These are phyloP conservation scores for Hypoxylon trugodes DNA, from an alignment of 495 filamentous ascomycete species.

Conservation along the genomic window DNA sequence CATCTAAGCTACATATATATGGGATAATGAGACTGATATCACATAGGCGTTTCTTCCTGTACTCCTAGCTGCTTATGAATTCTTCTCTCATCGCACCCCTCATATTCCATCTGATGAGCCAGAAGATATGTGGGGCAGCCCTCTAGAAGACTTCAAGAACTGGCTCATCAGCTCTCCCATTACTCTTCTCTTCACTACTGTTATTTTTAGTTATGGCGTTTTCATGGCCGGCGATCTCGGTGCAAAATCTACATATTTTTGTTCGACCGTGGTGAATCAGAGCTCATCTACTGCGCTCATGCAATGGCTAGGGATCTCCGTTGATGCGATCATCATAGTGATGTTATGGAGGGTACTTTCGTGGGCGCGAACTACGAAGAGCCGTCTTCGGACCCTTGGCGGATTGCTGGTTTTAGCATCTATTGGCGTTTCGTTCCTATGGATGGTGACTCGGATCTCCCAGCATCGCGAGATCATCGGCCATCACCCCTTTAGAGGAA, in stretches of 20 bases:
- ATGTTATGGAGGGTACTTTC: constrained; percentile 56
- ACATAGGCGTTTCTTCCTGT: constrained; percentile 51
- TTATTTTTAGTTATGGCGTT: constrained; percentile 47
- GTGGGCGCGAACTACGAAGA: constrained; percentile 55
- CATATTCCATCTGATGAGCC: constrained; percentile 39
- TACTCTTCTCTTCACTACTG: constrained; percentile 36
- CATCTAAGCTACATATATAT: background rate
- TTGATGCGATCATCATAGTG: constrained; percentile 52
- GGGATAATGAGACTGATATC: constrained; percentile 11
- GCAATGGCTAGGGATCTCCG: constrained; percentile 52
- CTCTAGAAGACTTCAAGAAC: constrained; percentile 46
- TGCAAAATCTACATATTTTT: constrained; percentile 53
- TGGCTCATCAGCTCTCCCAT: constrained; percentile 48
- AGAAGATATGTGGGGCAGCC: constrained; percentile 50
- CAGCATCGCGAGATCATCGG: constrained; percentile 34
- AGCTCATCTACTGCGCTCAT: constrained; percentile 38
- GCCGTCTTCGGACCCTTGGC: constrained; percentile 50
- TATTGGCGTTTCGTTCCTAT: constrained; percentile 32
- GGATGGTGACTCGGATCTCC: constrained; percentile 32
- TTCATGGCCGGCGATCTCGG: constrained; percentile 32
- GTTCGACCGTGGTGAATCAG: constrained; percentile 46
- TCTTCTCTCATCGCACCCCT: constrained; percentile 45
- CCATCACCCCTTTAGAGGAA: constrained; percentile 32
- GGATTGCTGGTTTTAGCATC: constrained; percentile 47
- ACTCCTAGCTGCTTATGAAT: constrained; percentile 49